phyloP scores from a whole-genome alignment of 371 early-diverging fungal species.

The Pancytospora philotis region DNA sequence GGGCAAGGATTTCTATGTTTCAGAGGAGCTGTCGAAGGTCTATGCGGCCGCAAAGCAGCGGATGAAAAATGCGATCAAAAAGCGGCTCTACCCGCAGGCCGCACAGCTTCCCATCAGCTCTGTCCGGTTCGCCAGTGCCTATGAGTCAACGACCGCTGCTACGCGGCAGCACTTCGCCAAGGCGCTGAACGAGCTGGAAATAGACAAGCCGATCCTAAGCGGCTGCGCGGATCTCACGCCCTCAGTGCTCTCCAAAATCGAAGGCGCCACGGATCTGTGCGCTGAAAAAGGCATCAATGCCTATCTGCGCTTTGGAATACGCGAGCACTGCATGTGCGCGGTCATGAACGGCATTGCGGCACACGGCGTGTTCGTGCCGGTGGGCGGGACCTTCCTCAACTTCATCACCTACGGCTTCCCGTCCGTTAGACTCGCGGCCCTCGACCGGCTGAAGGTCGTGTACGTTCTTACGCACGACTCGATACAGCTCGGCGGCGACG shows the following conservation, averaged over 20 bases:
- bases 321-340: slow-evolving; percentile 96
- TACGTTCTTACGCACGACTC: slow-evolving; percentile 98
- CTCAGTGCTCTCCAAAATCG: slow-evolving; percentile 88
- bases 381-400: slow-evolving; percentile 87
- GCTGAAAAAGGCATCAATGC: slow-evolving; percentile 65
- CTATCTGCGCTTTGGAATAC: slow-evolving; percentile 86
- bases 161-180: slow-evolving; percentile 61
- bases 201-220: slow-evolving; percentile 73
- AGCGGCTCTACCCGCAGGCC: slow-evolving; percentile 61
- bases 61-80: slow-evolving; percentile 67
- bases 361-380: slow-evolving; percentile 73
- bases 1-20: slow-evolving; percentile 64
- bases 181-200: slow-evolving; percentile 68
- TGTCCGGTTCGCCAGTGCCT: not conserved
- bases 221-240: slow-evolving; percentile 96
- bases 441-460: slow-evolving; percentile 72
- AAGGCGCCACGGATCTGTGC: slow-evolving; percentile 73
- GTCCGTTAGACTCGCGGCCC: slow-evolving; percentile 76
- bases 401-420: slow-evolving; percentile 73
- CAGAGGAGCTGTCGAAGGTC: slow-evolving; percentile 62
- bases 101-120: not conserved
- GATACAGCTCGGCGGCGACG: slow-evolving; percentile 89
- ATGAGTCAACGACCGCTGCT: slow-evolving; percentile 62
- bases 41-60: slow-evolving; percentile 63
- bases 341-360: slow-evolving; percentile 82